Conservation (phyloP, 352 stramenopile species). For the Phytophthora tentaculata region DNA sequence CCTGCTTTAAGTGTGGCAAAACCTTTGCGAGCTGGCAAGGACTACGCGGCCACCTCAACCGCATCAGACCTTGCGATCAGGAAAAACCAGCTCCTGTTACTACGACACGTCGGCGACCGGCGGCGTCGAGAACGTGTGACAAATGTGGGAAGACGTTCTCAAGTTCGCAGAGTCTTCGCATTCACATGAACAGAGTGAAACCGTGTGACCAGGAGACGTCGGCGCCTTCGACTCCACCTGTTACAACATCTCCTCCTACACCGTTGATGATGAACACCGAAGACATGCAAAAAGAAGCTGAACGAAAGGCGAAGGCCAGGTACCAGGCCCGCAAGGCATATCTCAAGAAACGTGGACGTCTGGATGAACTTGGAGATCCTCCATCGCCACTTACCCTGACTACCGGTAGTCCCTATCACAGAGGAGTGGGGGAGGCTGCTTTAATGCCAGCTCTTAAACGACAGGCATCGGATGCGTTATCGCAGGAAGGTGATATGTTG, state of each 20-base stretch:
- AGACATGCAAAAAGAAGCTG: conserved; percentile 24
- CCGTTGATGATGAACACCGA: conserved; percentile 17
- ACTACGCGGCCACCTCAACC: conserved; percentile 32
- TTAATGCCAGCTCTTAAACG: conserved; percentile 15
- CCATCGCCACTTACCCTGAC: not conserved
- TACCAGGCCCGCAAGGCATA: conserved; percentile 40
- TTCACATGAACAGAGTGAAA: conserved; percentile 40
- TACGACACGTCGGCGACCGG: conserved; percentile 13
- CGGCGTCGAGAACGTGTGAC: conserved; percentile 27
- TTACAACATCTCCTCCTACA: not conserved
- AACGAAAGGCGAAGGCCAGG: conserved; percentile 30
- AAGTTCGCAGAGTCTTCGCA: conserved; percentile 36
- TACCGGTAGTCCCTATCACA: not conserved
- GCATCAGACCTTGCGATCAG: conserved; percentile 37
- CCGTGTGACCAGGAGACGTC: conserved; percentile 30
- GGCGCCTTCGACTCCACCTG: conserved; percentile 9
- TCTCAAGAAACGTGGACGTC: conserved; percentile 35
- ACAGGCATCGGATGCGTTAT: conserved; percentile 8
- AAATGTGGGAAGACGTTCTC: conserved; percentile 41
- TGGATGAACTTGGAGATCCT: conserved; percentile 28
- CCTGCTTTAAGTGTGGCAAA: conserved; percentile 40
- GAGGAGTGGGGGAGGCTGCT: not conserved
- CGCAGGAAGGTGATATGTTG: not conserved
- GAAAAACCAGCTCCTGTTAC: conserved; percentile 16
- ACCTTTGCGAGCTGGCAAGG: conserved; percentile 39